A percentile compares a stretch with the other conserved stretches of the same genome.
These are phyloP conservation scores for Astrothelium subdiscretum DNA, from an alignment of 495 filamentous ascomycete species.

Conservation along the genomic window DNA sequence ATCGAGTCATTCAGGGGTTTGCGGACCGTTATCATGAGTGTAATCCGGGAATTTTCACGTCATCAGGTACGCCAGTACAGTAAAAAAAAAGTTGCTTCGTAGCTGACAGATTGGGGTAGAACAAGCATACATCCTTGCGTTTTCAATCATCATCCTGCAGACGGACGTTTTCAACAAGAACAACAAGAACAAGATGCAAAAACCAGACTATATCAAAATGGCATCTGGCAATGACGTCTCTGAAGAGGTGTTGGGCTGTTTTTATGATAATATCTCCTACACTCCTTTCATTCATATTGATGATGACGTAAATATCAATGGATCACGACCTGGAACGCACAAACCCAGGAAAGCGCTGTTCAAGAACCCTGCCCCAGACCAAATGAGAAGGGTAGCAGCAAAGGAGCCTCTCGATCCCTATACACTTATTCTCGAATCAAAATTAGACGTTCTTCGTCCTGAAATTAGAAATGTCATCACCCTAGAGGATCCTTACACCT, in stretches of 20 bases:
- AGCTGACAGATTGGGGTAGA: slow-evolving; percentile 34
- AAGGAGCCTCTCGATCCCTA: slow-evolving; percentile 93
- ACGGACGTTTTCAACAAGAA: slow-evolving; percentile 99
- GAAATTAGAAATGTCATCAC: slow-evolving; percentile 84
- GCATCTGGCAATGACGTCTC: slow-evolving; percentile 72
- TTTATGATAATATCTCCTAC: slow-evolving; percentile 97
- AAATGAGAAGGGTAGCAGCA: slow-evolving; percentile 48
- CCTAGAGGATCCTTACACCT: slow-evolving; percentile 83
- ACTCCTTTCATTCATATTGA: slow-evolving; percentile 96
- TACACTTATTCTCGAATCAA: slow-evolving; percentile 79
- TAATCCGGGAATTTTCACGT: slow-evolving; percentile 89
- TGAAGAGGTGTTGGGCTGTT: slow-evolving; percentile 85
- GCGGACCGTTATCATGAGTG: slow-evolving; percentile 96
- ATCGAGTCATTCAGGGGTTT: slow-evolving; percentile 85
- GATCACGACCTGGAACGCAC: slow-evolving; percentile 59
- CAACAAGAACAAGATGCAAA: slow-evolving; percentile 99
- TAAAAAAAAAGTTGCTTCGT: neutral
- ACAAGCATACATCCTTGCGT: slow-evolving; percentile 94
- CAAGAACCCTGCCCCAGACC: slow-evolving; percentile 54
- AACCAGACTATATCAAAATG: slow-evolving; percentile 89
- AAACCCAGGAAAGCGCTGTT: slow-evolving; percentile 56
- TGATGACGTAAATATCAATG: slow-evolving; percentile 73
- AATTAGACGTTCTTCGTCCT: slow-evolving; percentile 69
- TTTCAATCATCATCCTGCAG: slow-evolving; percentile 90
- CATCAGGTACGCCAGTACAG: slow-evolving; percentile 42